Evolutionary conservation across 768 basidiomycete genomes (phyloP).

Genomic region (Lactifluus hygrophoroides): DNA sequence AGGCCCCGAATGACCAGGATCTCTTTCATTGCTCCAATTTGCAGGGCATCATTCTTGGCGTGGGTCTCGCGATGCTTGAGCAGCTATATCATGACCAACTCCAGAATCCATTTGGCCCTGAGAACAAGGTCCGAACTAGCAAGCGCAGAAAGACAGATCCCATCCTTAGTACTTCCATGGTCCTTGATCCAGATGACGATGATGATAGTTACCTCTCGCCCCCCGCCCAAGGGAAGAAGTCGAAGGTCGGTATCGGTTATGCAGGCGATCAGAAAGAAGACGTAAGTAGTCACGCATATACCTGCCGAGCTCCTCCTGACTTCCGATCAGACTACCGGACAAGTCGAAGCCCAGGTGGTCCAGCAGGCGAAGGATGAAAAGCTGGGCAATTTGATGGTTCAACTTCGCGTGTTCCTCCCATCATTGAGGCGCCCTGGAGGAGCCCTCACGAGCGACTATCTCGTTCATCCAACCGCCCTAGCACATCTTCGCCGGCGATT

Average conservation of each 20-base stretch:
- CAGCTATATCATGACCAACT: slow-evolving; percentile 53
- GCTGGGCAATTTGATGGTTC: slow-evolving; percentile 56
- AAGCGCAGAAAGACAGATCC: slow-evolving; percentile 37
- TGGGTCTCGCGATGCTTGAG: slow-evolving; percentile 84
- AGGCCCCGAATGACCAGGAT: slow-evolving; percentile 40
- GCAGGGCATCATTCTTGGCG: slow-evolving; percentile 85
- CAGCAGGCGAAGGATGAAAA: slow-evolving; percentile 69
- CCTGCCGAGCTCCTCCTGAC: not conserved
- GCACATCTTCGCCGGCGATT: slow-evolving; percentile 89
- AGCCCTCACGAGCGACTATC: slow-evolving; percentile 77
- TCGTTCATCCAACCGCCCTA: slow-evolving; percentile 85
- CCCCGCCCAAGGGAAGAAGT: slow-evolving; percentile 47
- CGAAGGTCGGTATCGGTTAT: slow-evolving; percentile 79
- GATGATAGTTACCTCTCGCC: slow-evolving; percentile 41
- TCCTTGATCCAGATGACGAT: slow-evolving; percentile 42
- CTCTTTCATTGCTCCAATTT: slow-evolving; percentile 87
- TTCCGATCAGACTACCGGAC: slow-evolving; percentile 58
- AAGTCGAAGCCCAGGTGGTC: slow-evolving; percentile 63
- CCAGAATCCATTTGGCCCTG: slow-evolving; percentile 26
- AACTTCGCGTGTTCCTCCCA: slow-evolving; percentile 79
- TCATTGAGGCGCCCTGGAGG: slow-evolving; percentile 69
- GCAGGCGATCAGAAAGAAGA: slow-evolving; percentile 79
- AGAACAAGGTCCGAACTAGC: slow-evolving; percentile 24
- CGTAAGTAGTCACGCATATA: slow-evolving; percentile 39
- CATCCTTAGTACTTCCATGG: slow-evolving; percentile 23